phyloP scores from a whole-genome alignment of 352 stramenopile species.

The Elongisporangium undulatum region DNA sequence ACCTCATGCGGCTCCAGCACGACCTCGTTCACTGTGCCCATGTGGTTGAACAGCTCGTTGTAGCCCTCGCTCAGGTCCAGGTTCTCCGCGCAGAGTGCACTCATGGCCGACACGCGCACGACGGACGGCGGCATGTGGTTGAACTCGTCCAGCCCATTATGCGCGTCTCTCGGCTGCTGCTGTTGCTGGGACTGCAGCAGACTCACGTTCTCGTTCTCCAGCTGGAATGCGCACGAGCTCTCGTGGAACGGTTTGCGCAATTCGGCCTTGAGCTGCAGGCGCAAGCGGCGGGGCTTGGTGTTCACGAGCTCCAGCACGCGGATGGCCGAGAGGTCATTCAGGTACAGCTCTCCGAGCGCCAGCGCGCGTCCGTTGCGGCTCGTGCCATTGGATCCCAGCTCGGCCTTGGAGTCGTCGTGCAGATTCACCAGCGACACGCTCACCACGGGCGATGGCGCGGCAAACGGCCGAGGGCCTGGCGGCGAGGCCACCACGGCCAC shows the following conservation, averaged over 20 bases:
- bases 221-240: constrained; percentile 77
- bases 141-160: constrained; percentile 47
- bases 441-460: constrained; percentile 27
- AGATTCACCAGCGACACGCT: constrained; percentile 61
- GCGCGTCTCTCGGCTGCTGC: constrained; percentile 19
- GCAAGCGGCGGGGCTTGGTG: constrained; percentile 37
- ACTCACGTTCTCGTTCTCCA: constrained; percentile 85
- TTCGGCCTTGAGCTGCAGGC: constrained; percentile 65
- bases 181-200: constrained; percentile 41
- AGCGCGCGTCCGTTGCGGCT: constrained; percentile 50
- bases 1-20: constrained; percentile 61
- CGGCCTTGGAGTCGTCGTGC: constrained; percentile 37
- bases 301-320: constrained; percentile 82
- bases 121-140: constrained; percentile 74
- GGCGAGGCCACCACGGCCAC: constrained; percentile 1
- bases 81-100: constrained; percentile 67
- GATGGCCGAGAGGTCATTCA: constrained; percentile 84
- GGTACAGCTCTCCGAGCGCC: constrained; percentile 76
- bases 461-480: constrained; percentile 4
- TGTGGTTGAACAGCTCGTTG: constrained; percentile 90
- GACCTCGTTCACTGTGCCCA: constrained; percentile 59
- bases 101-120: constrained; percentile 61
- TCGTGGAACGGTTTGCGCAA: constrained; percentile 79
- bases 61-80: constrained; percentile 82
- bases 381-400: constrained; percentile 26